Evolutionary conservation across 2,329 filamentous ascomycete genomes (phyloP).

Genomic region (Aspergillus novoparasiticus): DNA sequence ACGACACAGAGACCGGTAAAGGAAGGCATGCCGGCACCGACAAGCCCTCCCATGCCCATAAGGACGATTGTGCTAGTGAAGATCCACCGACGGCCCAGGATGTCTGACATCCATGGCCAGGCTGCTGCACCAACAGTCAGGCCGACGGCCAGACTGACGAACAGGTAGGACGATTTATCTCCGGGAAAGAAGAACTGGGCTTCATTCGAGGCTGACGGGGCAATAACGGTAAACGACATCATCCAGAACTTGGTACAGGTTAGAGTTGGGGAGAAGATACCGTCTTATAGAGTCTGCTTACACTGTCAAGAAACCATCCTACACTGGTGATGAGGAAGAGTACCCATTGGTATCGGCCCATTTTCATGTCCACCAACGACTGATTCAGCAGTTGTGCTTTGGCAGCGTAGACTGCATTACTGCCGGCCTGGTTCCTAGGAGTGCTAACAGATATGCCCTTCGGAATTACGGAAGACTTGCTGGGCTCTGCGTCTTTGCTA

Average conservation of each 20-base stretch:
- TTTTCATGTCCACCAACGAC: conserved; percentile 23
- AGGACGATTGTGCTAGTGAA: conserved; percentile 24
- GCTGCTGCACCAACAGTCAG: conserved; percentile 17
- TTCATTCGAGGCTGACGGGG: conserved; percentile 21
- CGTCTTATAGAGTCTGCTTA: conserved; percentile 7
- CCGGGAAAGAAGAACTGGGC: conserved; percentile 23
- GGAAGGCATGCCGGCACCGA: conserved; percentile 24
- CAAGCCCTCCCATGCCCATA: conserved; percentile 22
- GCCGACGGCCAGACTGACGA: conserved; percentile 18
- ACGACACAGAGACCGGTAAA: conserved; percentile 29
- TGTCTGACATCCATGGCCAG: conserved; percentile 25
- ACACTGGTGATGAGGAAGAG: conserved; percentile 23
- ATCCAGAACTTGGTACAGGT: conserved; percentile 21
- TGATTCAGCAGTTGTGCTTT: conserved; percentile 22
- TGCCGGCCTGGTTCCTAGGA: background rate
- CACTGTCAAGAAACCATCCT: conserved; percentile 26
- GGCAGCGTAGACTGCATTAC: background rate
- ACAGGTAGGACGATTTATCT: conserved; percentile 19
- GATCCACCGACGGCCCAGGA: conserved; percentile 21
- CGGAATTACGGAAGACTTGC: background rate
- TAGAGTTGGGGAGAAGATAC: background rate
- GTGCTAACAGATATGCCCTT: background rate
- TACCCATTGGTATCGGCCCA: conserved; percentile 26
- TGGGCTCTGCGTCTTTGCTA: background rate
- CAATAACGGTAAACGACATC: conserved; percentile 21